Conservation (phyloP, 495 filamentous ascomycete genomes). For the Delitschia confertaspora region DNA sequence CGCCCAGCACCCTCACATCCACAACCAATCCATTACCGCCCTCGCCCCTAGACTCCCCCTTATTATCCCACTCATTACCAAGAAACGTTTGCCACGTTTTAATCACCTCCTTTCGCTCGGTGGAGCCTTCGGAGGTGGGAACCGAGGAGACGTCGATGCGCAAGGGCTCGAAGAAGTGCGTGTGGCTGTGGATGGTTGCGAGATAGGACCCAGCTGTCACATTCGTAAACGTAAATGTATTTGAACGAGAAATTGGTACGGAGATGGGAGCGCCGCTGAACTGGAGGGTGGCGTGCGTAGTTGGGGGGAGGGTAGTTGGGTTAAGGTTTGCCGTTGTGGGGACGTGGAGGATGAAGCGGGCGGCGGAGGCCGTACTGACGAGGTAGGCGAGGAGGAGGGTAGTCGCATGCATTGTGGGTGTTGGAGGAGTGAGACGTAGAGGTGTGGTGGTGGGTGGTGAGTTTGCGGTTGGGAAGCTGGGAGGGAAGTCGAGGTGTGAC, state of each 20-base stretch:
- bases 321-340: constrained; percentile 40
- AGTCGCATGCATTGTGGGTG: no score
- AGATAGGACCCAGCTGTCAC: constrained; percentile 63
- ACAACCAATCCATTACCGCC: constrained; percentile 28
- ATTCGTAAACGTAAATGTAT: constrained; percentile 65
- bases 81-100: constrained; percentile 76
- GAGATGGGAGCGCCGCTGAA: constrained; percentile 41
- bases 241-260: constrained; percentile 54
- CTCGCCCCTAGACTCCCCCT: constrained; percentile 50
- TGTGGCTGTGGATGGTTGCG: constrained; percentile 63
- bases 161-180: constrained; percentile 64
- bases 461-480: no score
- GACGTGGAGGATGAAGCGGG: constrained; percentile 34
- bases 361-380: constrained; percentile 29
- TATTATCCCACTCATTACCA: constrained; percentile 82
- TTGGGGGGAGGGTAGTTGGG: constrained; percentile 49
- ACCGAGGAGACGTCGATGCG: constrained; percentile 56
- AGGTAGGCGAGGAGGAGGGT: constrained; percentile 18
- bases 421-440: no score
- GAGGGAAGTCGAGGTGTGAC: no score
- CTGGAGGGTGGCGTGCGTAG: constrained; percentile 62
- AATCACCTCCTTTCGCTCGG: constrained; percentile 39
- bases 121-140: constrained; percentile 29
- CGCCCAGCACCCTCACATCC: constrained; percentile 51
- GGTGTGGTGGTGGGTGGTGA: no score